phyloP scores from a whole-genome alignment of 2,329 filamentous ascomycete species.

The Calonectria crousiana region DNA sequence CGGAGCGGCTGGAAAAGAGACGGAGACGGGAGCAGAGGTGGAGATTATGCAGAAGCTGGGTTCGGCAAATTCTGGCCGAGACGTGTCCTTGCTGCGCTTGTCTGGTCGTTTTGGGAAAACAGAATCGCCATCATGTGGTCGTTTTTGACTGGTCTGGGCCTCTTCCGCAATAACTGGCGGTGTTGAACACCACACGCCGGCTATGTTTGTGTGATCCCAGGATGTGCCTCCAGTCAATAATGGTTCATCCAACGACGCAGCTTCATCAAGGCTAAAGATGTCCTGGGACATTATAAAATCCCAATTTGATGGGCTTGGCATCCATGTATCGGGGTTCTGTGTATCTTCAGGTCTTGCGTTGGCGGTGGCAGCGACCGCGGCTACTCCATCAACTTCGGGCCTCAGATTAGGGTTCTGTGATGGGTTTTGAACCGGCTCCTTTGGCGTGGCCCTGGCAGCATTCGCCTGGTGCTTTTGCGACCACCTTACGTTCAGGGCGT shows the following conservation, averaged over 20 bases:
- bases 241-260: not conserved
- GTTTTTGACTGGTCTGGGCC: not conserved
- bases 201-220: not conserved
- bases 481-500: conserved; percentile 40
- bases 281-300: conserved; percentile 17
- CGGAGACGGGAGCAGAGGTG: not conserved
- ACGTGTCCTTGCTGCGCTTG: not conserved
- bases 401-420: not conserved
- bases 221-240: not conserved
- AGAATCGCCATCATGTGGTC: not conserved
- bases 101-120: not conserved
- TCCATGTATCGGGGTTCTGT: conserved; percentile 1
- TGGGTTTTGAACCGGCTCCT: not conserved
- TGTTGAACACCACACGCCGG: not conserved
- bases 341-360: not conserved
- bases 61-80: not conserved
- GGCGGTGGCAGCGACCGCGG: not conserved
- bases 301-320: conserved; percentile 9
- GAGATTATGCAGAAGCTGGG: not conserved
- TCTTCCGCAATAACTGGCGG: not conserved
- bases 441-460: not conserved
- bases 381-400: not conserved
- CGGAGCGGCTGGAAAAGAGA: not conserved
- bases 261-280: conserved; percentile 4
- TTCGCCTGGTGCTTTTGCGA: conserved; percentile 35